phyloP scores from a whole-genome alignment of 2,329 filamentous ascomycete species.

The Neopestalotiopsis rosae region DNA sequence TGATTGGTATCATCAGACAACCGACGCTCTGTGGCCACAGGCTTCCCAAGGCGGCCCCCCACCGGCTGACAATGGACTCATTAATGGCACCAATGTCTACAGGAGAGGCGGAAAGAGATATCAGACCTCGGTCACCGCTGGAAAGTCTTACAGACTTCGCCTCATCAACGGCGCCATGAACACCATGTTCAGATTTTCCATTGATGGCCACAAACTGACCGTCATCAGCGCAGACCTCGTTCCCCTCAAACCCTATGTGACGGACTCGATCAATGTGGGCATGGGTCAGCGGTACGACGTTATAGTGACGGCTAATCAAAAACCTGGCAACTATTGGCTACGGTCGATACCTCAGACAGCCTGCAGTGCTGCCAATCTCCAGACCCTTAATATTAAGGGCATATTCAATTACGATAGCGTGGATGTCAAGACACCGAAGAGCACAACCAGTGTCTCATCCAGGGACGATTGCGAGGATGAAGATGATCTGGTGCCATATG shows the following conservation, averaged over 20 bases:
- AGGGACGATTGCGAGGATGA: slow-evolving; percentile 41
- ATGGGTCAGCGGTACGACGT: slow-evolving; percentile 43
- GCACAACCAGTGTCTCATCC: slow-evolving; percentile 17
- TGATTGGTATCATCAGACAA: slow-evolving; percentile 60
- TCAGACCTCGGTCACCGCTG: slow-evolving; percentile 44
- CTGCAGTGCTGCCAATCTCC: slow-evolving; percentile 37
- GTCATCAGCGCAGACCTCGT: slow-evolving; percentile 62
- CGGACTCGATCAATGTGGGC: slow-evolving; percentile 48
- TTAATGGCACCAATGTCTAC: slow-evolving; percentile 41
- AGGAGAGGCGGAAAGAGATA: slow-evolving; percentile 40
- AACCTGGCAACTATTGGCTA: slow-evolving; percentile 49
- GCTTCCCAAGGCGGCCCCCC: slow-evolving; percentile 40
- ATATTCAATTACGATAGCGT: slow-evolving; percentile 45
- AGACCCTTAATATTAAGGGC: slow-evolving; percentile 16
- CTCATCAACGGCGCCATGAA: slow-evolving; percentile 50
- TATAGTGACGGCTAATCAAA: slow-evolving; percentile 22
- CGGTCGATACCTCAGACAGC: slow-evolving; percentile 44
- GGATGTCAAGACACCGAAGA: slow-evolving; percentile 24
- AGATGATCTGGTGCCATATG: slow-evolving; percentile 38
- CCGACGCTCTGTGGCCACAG: slow-evolving; percentile 40
- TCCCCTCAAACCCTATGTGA: slow-evolving; percentile 56
- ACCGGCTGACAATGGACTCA: slow-evolving; percentile 47
- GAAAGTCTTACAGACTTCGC: slow-evolving; percentile 51
- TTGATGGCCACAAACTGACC: slow-evolving; percentile 57
- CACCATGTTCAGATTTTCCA: slow-evolving; percentile 48